Conservation (phyloP, 257 asterid species). For the Solanum acaule region DNA sequence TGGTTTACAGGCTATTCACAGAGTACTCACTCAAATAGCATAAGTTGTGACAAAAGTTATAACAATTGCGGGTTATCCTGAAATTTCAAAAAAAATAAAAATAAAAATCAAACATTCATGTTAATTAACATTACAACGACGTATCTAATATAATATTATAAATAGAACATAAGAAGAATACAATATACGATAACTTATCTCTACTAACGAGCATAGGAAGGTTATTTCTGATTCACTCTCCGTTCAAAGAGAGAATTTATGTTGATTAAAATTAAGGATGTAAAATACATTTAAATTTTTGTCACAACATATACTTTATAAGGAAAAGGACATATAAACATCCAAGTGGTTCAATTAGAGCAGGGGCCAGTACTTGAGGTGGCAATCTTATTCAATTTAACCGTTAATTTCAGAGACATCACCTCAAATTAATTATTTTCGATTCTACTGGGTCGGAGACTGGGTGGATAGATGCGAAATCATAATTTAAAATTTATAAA, state of each 20-base stretch:
- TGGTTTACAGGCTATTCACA: too few species aligned
- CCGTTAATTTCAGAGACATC: not conserved
- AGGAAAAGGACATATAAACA: not conserved
- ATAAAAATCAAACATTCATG: not conserved
- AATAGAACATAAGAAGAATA: not conserved
- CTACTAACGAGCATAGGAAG: rapidly evolving
- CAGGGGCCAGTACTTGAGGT: not conserved
- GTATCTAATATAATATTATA: too few species aligned
- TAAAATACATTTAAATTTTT: not conserved
- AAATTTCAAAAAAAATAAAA: too few species aligned
- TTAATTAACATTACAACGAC: not conserved
- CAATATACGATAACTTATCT: too few species aligned
- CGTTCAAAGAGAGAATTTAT: too few species aligned
- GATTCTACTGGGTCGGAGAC: too few species aligned
- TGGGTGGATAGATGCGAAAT: not conserved
- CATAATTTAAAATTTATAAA: not conserved
- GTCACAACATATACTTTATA: not conserved
- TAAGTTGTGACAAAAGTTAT: too few species aligned
- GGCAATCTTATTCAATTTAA: not conserved
- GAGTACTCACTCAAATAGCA: too few species aligned
- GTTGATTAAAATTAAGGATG: not conserved
- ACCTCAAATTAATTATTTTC: not conserved
- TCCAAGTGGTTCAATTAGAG: not conserved
- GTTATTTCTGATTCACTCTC: not conserved
- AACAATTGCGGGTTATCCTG: too few species aligned